A percentile compares a stretch with the other conserved stretches of the same genome.
Evolutionary conservation across 169 alveolate species (phyloP).

Genomic region (Plasmodium adleri): DNA sequence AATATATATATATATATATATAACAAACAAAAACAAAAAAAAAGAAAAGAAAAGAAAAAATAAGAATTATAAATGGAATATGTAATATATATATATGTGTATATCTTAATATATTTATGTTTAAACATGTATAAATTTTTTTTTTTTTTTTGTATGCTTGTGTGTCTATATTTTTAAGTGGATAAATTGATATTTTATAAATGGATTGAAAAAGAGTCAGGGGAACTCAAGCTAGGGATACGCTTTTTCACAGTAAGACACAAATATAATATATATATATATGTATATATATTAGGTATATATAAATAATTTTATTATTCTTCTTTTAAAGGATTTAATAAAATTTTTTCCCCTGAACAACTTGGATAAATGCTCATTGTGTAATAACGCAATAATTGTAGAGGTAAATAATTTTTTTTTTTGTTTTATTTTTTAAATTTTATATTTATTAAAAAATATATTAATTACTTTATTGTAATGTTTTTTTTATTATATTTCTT

Average conservation of each 20-base stretch:
- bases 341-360: conserved; percentile 45
- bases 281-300: neutral
- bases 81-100: neutral
- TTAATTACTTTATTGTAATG: neutral
- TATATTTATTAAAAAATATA: neutral
- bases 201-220: conserved; percentile 25
- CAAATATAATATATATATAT: neutral
- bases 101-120: neutral
- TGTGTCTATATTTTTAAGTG: neutral
- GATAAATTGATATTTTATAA: conserved; percentile 32
- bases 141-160: neutral
- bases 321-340: conserved; percentile 56
- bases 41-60: conserved; percentile 1
- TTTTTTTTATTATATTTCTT: neutral
- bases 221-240: conserved; percentile 32
- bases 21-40: conserved; percentile 2
- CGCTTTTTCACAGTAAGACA: conserved; percentile 52
- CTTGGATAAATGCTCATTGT: conserved; percentile 60
- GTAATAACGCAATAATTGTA: conserved; percentile 63
- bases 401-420: conserved; percentile 28
- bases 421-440: neutral
- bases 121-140: neutral
- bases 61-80: neutral
- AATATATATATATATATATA: neutral
- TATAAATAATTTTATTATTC: conserved; percentile 2